phyloP scores from a whole-genome alignment of 768 basidiomycete genomes.

The Cubamyces sp. region DNA sequence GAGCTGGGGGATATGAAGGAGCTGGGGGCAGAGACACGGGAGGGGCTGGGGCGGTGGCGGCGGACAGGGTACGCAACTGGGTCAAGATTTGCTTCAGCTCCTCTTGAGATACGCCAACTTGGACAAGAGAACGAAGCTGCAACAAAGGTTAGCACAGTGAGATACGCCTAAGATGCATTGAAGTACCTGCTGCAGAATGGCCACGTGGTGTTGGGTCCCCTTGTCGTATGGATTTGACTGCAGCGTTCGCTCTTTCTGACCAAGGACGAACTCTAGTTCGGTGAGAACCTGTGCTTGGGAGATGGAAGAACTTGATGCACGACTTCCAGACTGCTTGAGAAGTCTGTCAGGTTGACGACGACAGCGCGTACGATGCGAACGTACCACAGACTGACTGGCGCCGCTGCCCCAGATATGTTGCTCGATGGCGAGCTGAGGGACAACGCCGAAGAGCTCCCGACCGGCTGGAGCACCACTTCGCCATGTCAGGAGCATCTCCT shows the following conservation, averaged over 20 bases:
- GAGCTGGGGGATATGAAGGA: conserved; percentile 24
- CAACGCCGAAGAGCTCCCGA: conserved; percentile 82
- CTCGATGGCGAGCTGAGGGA: conserved; percentile 83
- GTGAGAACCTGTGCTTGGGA: conserved; percentile 80
- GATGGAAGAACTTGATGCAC: conserved; percentile 46
- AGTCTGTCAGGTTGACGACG: neutral
- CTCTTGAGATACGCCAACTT: conserved; percentile 78
- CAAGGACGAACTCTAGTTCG: conserved; percentile 80
- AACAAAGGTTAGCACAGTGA: neutral
- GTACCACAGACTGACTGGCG: conserved; percentile 43
- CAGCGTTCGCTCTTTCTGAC: conserved; percentile 76
- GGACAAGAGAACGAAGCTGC: conserved; percentile 73
- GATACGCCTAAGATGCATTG: neutral
- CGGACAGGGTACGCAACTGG: conserved; percentile 68
- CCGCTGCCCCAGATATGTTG: conserved; percentile 77
- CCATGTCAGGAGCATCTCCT: conserved; percentile 98
- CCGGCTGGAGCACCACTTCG: conserved; percentile 80
- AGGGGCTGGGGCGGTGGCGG: conserved; percentile 43
- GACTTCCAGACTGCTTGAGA: conserved; percentile 15
- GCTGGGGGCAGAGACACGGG: conserved; percentile 23
- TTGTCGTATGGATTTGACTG: conserved; percentile 77
- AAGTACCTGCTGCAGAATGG: conserved; percentile 80
- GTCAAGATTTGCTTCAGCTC: conserved; percentile 77
- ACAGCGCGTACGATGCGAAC: conserved; percentile 28
- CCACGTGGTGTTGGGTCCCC: conserved; percentile 69